Percentiles rank a stretch among this genome's conserved stretches.
These are phyloP conservation scores for Diaporthe australafricana DNA, from an alignment of 2,329 filamentous ascomycete genomes.

Conservation along the genomic window DNA sequence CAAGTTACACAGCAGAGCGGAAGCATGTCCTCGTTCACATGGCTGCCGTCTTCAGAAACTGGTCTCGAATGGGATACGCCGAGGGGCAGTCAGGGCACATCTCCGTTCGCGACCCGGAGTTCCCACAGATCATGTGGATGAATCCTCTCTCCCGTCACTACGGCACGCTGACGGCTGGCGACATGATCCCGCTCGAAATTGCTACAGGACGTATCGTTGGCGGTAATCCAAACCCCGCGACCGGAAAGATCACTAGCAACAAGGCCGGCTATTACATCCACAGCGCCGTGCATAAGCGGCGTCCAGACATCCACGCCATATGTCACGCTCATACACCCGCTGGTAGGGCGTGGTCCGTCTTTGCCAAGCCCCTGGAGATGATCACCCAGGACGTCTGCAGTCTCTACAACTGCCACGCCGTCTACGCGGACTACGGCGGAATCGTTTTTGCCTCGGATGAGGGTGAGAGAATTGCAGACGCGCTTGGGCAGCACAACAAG, in stretches of 20 bases:
- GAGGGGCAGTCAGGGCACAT: conserved; percentile 76
- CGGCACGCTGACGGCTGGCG: conserved; percentile 71
- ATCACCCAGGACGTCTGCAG: conserved; percentile 75
- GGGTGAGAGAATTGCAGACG: conserved; percentile 70
- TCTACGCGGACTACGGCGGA: conserved; percentile 69
- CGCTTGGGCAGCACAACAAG: conserved; percentile 69
- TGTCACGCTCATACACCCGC: conserved; percentile 76
- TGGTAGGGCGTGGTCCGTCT: conserved; percentile 76
- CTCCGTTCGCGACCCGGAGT: conserved; percentile 73
- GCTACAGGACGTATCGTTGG: conserved; percentile 69
- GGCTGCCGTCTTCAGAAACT: conserved; percentile 75
- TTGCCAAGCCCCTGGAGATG: conserved; percentile 76
- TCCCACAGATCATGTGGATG: conserved; percentile 74
- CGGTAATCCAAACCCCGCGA: conserved; percentile 66
- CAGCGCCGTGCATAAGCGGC: conserved; percentile 73
- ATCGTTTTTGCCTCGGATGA: conserved; percentile 72
- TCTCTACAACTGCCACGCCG: conserved; percentile 71
- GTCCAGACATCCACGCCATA: conserved; percentile 73
- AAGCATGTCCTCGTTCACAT: conserved; percentile 75
- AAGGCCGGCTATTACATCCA: conserved; percentile 79
- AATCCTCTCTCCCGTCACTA: conserved; percentile 77
- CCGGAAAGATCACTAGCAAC: conserved; percentile 61
- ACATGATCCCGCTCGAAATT: conserved; percentile 75
- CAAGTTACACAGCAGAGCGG: conserved; percentile 58
- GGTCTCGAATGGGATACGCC: conserved; percentile 71